Conservation (phyloP, 1,284 basidiomycete genomes). For the Crucibulum cyathiforme region DNA sequence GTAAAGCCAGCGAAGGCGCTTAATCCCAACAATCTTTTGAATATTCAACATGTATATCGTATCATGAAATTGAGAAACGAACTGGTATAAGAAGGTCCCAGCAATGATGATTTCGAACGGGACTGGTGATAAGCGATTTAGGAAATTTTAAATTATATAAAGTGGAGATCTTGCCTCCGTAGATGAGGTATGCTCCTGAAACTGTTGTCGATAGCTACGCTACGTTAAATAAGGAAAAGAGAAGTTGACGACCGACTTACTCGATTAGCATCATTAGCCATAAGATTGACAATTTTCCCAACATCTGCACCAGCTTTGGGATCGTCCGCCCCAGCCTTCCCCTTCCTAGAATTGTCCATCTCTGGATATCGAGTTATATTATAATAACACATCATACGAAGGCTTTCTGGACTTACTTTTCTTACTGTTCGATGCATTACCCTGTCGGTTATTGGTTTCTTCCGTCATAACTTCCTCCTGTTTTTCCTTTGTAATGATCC, state of each 20-base stretch:
- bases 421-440: neutral
- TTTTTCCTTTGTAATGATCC: slow-evolving; percentile 66
- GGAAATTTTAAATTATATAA: neutral
- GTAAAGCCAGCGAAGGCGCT: slow-evolving; percentile 87
- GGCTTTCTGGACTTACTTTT: neutral
- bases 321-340: slow-evolving; percentile 55
- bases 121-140: slow-evolving; percentile 40
- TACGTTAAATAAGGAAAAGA: no score
- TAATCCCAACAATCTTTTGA: slow-evolving; percentile 74
- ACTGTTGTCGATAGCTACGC: slow-evolving; percentile 52
- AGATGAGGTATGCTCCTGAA: slow-evolving; percentile 67
- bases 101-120: slow-evolving; percentile 86
- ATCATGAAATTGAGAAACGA: slow-evolving; percentile 25
- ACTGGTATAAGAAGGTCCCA: slow-evolving; percentile 80
- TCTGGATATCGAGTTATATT: slow-evolving; percentile 3
- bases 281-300: slow-evolving; percentile 81
- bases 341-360: slow-evolving; percentile 47
- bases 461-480: slow-evolving; percentile 18
- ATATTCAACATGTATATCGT: slow-evolving; percentile 3
- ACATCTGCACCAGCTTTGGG: slow-evolving; percentile 75
- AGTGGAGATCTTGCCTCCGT: slow-evolving; percentile 49
- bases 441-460: neutral
- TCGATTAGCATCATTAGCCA: slow-evolving; percentile 73
- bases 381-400: neutral
- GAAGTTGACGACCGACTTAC: slow-evolving; percentile 28